These are phyloP conservation scores for Sesbania bispinosa DNA, from an alignment of 306 rosid species.

Conservation along the genomic window DNA sequence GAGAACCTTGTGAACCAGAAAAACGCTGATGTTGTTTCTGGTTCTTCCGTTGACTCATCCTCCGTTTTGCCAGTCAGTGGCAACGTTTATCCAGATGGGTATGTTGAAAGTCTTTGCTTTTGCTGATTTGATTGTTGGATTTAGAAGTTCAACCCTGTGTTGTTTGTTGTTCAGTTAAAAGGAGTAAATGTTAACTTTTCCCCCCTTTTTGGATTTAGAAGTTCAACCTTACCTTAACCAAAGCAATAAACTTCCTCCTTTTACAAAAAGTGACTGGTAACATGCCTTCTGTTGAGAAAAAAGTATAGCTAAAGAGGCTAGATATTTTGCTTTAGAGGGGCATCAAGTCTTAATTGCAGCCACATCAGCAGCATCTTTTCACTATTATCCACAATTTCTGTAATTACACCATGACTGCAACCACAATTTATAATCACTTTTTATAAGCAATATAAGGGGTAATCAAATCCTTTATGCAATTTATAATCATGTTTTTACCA, in stretches of 20 bases:
- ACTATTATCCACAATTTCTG: not conserved
- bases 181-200: not conserved
- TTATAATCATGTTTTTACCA: not conserved
- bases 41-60: slow-evolving; percentile 42
- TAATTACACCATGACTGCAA: not conserved
- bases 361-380: not conserved
- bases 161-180: not conserved
- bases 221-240: too few relatives aligned
- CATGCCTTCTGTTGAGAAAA: too few relatives aligned
- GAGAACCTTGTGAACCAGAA: slow-evolving; percentile 19
- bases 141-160: not conserved
- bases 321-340: not conserved
- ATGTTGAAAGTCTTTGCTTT: slow-evolving; percentile 21
- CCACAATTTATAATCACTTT: not conserved
- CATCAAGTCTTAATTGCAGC: not conserved
- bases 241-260: too few relatives aligned
- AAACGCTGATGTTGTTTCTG: slow-evolving; percentile 20
- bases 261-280: too few relatives aligned
- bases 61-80: slow-evolving; percentile 69
- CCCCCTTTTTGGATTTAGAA: not conserved
- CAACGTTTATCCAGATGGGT: slow-evolving; percentile 79
- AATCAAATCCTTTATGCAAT: too few relatives aligned
- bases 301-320: too few relatives aligned
- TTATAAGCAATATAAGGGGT: too few relatives aligned
- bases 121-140: not conserved